These are phyloP conservation scores for Graphilbum ipis-grandicollis DNA, from an alignment of 2,329 filamentous ascomycete species.

Conservation along the genomic window DNA sequence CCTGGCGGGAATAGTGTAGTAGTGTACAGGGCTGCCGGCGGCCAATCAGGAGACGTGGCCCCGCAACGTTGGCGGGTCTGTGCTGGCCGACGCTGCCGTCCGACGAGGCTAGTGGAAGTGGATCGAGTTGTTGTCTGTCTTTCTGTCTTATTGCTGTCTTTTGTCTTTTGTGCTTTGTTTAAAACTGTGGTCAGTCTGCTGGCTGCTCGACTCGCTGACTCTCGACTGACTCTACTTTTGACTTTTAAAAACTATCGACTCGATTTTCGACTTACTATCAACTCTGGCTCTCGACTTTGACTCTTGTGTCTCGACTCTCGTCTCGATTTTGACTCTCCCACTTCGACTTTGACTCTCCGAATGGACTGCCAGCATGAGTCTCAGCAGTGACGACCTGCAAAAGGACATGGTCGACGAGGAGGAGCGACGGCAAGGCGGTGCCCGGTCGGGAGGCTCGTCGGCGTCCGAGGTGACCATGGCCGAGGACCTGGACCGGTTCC, in stretches of 20 bases:
- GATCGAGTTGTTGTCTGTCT: neutral
- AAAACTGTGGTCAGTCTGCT: neutral
- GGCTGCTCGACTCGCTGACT: neutral
- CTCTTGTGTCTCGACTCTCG: too few relatives aligned
- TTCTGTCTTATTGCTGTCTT: neutral
- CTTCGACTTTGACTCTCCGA: neutral
- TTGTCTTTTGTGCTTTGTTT: too few relatives aligned
- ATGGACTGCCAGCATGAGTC: neutral
- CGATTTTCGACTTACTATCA: too few relatives aligned
- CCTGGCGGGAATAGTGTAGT: too few relatives aligned
- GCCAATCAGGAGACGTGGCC: too few relatives aligned
- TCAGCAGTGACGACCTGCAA: neutral
- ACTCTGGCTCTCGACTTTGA: neutral
- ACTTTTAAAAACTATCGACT: too few relatives aligned
- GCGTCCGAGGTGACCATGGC: slow-evolving; percentile 4
- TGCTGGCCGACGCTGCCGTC: neutral
- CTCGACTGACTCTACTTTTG: neutral
- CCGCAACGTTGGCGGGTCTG: too few relatives aligned
- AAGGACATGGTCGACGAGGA: slow-evolving; percentile 1
- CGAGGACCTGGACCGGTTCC: neutral
- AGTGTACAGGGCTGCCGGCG: too few relatives aligned
- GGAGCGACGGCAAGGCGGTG: neutral
- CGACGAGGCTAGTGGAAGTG: neutral
- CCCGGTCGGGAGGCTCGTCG: slow-evolving; percentile 5
- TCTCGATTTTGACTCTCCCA: neutral